These are phyloP conservation scores for Psilocybe azurescens DNA, from an alignment of 768 basidiomycete genomes.

Conservation along the genomic window DNA sequence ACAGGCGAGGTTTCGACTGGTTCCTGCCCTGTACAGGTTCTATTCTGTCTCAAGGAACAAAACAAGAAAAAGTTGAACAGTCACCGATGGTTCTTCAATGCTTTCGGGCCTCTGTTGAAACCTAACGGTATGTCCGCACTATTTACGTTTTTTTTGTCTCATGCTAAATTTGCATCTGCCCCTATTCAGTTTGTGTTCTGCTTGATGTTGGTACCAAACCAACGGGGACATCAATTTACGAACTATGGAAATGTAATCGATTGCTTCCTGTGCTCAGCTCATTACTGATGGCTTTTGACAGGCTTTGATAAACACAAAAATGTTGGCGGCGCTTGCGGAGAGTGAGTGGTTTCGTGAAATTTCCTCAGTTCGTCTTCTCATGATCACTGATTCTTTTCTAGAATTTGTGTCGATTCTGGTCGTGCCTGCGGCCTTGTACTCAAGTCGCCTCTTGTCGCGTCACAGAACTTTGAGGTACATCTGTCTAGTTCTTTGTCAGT, in stretches of 20 bases:
- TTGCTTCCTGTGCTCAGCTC: slow-evolving; percentile 7
- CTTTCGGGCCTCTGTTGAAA: slow-evolving; percentile 85
- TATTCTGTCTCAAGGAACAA: slow-evolving; percentile 94
- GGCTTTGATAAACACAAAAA: slow-evolving; percentile 81
- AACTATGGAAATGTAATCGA: slow-evolving; percentile 86
- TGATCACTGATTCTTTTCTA: slow-evolving; percentile 29
- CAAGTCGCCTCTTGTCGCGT: slow-evolving; percentile 82
- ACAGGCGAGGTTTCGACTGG: slow-evolving; percentile 79
- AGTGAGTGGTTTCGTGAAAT: slow-evolving; percentile 48
- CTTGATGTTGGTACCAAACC: slow-evolving; percentile 97
- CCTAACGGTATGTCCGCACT: slow-evolving; percentile 65
- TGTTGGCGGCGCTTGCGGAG: slow-evolving; percentile 96
- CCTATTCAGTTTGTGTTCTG: slow-evolving; percentile 74
- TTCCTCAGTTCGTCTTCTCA: slow-evolving; percentile 4
- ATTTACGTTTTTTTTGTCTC: neutral
- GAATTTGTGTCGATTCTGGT: slow-evolving; percentile 85
- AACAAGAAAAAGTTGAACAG: slow-evolving; percentile 98
- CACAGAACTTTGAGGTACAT: slow-evolving; percentile 90
- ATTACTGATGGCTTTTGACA: slow-evolving; percentile 27
- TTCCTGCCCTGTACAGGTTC: slow-evolving; percentile 81
- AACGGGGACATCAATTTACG: slow-evolving; percentile 92
- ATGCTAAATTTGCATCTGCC: slow-evolving; percentile 2
- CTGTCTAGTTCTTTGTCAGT: neutral
- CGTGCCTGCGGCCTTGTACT: slow-evolving; percentile 73
- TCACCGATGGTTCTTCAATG: slow-evolving; percentile 98